These are phyloP conservation scores for Trifolium dubium DNA, from an alignment of 306 rosid genomes.

Conservation along the genomic window DNA sequence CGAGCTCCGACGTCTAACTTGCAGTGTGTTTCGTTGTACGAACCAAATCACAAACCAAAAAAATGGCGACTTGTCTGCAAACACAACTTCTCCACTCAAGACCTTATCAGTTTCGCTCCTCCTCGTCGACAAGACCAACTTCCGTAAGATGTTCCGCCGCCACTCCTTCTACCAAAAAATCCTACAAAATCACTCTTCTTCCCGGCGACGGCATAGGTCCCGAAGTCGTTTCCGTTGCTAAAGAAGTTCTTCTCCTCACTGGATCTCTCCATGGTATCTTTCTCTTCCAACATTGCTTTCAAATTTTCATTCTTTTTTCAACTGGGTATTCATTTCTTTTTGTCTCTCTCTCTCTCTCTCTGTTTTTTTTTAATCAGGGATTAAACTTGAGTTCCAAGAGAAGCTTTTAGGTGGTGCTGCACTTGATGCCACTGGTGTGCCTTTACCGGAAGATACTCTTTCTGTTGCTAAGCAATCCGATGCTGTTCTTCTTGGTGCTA, in stretches of 20 bases:
- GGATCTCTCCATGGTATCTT: conserved; percentile 68
- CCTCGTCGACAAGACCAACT: conserved; percentile 30
- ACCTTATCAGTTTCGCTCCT: conserved; percentile 23
- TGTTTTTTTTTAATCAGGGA: conserved; percentile 51
- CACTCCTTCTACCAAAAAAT: conserved; percentile 56
- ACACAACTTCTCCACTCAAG: conserved; percentile 50
- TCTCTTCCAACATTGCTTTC: not conserved
- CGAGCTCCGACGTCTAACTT: too few species aligned
- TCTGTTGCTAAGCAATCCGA: conserved; percentile 72
- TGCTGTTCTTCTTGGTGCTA: conserved; percentile 85
- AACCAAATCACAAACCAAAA: not conserved
- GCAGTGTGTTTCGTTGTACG: not conserved
- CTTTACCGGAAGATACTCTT: conserved; percentile 83
- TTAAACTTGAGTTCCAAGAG: conserved; percentile 66
- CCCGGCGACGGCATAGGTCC: conserved; percentile 98
- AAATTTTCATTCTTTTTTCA: not conserved
- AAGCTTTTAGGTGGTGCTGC: conserved; percentile 91
- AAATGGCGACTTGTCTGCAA: conserved; percentile 64
- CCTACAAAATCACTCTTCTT: conserved; percentile 73
- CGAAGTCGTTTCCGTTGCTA: conserved; percentile 83
- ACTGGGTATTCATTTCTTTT: not conserved
- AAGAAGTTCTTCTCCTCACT: conserved; percentile 68
- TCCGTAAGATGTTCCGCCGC: conserved; percentile 57
- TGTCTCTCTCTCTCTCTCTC: too few species aligned
- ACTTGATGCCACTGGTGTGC: conserved; percentile 81